These are phyloP conservation scores for Ceriops tagal DNA, from an alignment of 345 rosid species.

Conservation along the genomic window DNA sequence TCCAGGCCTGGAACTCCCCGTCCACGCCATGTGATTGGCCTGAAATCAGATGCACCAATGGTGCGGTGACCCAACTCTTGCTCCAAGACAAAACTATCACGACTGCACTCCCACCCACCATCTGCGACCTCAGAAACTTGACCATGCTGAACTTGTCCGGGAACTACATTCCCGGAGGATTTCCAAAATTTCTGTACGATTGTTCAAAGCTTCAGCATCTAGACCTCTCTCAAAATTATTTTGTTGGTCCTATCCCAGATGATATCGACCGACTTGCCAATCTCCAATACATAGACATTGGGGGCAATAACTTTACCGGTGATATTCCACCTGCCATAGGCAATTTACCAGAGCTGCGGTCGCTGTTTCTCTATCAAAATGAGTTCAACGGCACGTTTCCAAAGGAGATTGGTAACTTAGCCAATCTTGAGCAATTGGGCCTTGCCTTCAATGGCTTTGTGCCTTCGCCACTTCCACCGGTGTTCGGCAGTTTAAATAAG, in stretches of 20 bases:
- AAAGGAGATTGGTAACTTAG: constrained; percentile 61
- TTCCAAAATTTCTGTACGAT: constrained; percentile 53
- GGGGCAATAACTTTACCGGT: constrained; percentile 63
- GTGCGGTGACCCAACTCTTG: constrained; percentile 41
- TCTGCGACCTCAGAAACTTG: constrained; percentile 68
- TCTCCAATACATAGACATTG: constrained; percentile 47
- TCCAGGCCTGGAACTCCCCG: constrained; percentile 55
- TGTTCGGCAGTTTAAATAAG: constrained; percentile 57
- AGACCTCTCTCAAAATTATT: constrained; percentile 61
- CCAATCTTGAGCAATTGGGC: constrained; percentile 45
- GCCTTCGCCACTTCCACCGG: constrained; percentile 58
- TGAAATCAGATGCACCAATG: constrained; percentile 40
- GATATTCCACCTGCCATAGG: constrained; percentile 57
- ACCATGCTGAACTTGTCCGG: constrained; percentile 32
- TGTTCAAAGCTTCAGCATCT: constrained; percentile 56
- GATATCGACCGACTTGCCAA: constrained; percentile 48
- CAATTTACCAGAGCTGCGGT: constrained; percentile 37
- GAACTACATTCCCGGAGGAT: constrained; percentile 56
- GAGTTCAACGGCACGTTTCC: constrained; percentile 75
- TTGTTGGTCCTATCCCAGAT: constrained; percentile 64
- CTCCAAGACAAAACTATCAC: constrained; percentile 39
- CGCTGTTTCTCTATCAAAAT: constrained; percentile 34
- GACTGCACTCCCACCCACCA: constrained; percentile 41
- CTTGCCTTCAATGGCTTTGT: constrained; percentile 47
- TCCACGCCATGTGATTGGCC: constrained; percentile 69